Base-by-base conservation (phyloP, 2,329 filamentous ascomycete species). In the Fusarium piperis region DNA sequence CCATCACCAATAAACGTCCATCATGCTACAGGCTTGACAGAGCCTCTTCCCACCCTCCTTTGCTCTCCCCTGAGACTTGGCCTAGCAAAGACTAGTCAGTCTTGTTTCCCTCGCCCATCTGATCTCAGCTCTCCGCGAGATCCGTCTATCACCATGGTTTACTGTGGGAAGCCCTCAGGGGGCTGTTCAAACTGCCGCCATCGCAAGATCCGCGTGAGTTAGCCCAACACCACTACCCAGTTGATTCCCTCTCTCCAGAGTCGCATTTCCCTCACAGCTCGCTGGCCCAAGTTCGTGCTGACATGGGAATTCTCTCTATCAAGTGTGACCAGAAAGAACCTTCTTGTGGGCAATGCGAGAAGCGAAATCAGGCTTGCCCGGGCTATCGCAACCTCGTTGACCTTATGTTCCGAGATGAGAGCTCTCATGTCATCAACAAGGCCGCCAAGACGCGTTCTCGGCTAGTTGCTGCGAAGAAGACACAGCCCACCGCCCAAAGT, bases 331-430 rank as follows among this genome's bases (percentile, higher is more conserved):
- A 88, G 75, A 81, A 78, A 62, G 82, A 83, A 51, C 85, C 85
- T 11, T 82, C 83, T 52, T 89, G 87, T 64, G 86, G 86, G 53
- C 87, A 89, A 76, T 89, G 87, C 75, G 81, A 83, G 56, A 87
- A 87, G 74, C 84, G 86, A 44, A 82, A 85, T 64, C 81, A 85
- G 59, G 65, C 78, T 78, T 89, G 87, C 65, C 87, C 87, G 33
- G 87, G 87, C 62, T 89, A 89, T 72, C 81, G 87, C 46, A 86
- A 87, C 68, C 80, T 86, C 55, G 83, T 87, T 41, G 87, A 89
- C 70, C 82, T 89, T 67, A 88, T 89, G 82, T 89, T 89, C 71
- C 84, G 87, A 44, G 86, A 89, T 73, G 85, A 89, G 76, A 89
- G 85, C 69, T 83, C 82, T 33, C 85, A 87, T 74, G 87, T 89